phyloP scores from a whole-genome alignment of 2,329 filamentous ascomycete species.

The Exophiala aquamarina region DNA sequence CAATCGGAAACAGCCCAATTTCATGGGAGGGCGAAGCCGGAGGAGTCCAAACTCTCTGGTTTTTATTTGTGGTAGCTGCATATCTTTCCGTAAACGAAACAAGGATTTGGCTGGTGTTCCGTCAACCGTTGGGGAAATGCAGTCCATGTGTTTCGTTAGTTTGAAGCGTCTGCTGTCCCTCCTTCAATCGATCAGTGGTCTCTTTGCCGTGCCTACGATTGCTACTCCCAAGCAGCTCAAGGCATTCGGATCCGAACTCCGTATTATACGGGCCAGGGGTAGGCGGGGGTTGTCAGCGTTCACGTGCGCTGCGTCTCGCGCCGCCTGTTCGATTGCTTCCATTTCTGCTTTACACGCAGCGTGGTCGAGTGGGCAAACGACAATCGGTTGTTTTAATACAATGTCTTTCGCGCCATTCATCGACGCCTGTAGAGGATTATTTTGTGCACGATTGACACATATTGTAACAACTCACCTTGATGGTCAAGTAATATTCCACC shows the following conservation, averaged over 20 bases:
- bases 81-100: too few relatives aligned
- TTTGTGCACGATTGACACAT: conserved; percentile 2
- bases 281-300: conserved; percentile 89
- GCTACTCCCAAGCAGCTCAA: conserved; percentile 61
- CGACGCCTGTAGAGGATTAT: conserved; percentile 64
- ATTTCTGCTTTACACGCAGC: conserved; percentile 97
- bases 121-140: too few relatives aligned
- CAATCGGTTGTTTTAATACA: conserved; percentile 82
- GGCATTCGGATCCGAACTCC: conserved; percentile 69
- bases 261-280: conserved; percentile 79
- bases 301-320: conserved; percentile 85
- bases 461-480: conserved; percentile 66
- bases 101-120: too few relatives aligned
- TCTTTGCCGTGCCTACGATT: conserved; percentile 62
- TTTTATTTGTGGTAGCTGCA: too few relatives aligned
- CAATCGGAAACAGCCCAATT: too few relatives aligned
- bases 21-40: too few relatives aligned
- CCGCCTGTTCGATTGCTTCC: conserved; percentile 95
- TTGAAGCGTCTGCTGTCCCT: neutral
- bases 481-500: conserved; percentile 93
- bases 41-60: too few relatives aligned
- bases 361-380: conserved; percentile 93
- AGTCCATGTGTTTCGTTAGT: too few relatives aligned
- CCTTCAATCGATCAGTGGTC: conserved; percentile 64
- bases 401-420: conserved; percentile 88